A percentile compares a stretch with the other conserved stretches of the same genome.
Evolutionary conservation across 257 asterid genomes (phyloP).

Genomic region (Capsicum chinense): DNA sequence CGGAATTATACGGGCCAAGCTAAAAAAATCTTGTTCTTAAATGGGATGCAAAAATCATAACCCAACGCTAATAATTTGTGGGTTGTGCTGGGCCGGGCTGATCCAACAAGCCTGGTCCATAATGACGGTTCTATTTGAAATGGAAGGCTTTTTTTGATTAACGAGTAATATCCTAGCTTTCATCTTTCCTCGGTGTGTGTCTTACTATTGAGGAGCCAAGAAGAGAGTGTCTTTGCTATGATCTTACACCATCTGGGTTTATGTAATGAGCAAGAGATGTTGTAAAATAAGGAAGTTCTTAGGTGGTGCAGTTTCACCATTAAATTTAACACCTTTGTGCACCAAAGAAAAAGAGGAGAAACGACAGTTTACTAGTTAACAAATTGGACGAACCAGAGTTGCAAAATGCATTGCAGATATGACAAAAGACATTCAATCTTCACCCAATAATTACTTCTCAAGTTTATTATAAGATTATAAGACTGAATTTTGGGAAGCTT

Average conservation of each 20-base stretch:
- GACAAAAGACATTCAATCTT: background rate
- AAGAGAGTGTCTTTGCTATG: background rate
- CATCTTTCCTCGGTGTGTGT: background rate
- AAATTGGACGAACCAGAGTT: background rate
- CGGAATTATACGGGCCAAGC: no score
- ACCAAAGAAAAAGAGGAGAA: background rate
- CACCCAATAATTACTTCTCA: background rate
- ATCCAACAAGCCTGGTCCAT: no score
- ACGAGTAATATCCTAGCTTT: background rate
- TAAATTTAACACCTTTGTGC: background rate
- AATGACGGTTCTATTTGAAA: no score
- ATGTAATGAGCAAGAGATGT: background rate
- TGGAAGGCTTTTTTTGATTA: background rate
- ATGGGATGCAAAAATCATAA: no score
- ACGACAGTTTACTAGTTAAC: background rate
- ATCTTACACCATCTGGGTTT: background rate
- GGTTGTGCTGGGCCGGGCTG: no score
- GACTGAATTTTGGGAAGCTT: slow-evolving; percentile 6
- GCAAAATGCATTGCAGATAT: background rate
- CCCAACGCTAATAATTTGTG: no score
- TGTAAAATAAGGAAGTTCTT: background rate
- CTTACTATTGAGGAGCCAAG: background rate
- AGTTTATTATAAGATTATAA: background rate
- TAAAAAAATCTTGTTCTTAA: no score
- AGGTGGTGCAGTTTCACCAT: background rate